phyloP scores from a whole-genome alignment of 768 basidiomycete genomes.

The Boletus sp. region DNA sequence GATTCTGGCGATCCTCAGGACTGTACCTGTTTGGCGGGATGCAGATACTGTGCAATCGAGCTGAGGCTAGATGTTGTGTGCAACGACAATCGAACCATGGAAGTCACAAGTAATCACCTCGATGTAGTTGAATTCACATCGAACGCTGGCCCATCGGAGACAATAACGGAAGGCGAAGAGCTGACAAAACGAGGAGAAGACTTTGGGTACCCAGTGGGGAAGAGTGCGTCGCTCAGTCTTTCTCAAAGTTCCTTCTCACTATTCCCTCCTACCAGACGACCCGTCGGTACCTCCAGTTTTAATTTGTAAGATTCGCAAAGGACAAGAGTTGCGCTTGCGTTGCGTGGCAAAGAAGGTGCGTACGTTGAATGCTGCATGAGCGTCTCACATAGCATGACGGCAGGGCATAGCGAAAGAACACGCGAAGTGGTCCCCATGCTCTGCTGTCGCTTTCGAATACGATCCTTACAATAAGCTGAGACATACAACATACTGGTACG shows the following conservation, averaged over 20 bases:
- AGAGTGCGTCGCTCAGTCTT: constrained; percentile 47
- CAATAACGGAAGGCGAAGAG: constrained; percentile 55
- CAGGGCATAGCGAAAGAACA: constrained; percentile 98
- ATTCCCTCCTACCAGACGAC: constrained; percentile 46
- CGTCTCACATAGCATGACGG: not conserved
- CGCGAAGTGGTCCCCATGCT: constrained; percentile 97
- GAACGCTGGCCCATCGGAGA: constrained; percentile 37
- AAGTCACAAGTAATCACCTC: constrained; percentile 83
- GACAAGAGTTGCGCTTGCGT: constrained; percentile 80
- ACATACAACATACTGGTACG: constrained; percentile 95
- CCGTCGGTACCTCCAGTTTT: constrained; percentile 64
- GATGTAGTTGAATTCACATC: constrained; percentile 49
- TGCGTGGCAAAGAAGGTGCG: constrained; percentile 94
- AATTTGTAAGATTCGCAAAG: constrained; percentile 89
- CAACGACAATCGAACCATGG: constrained; percentile 68
- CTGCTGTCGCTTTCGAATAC: constrained; percentile 94
- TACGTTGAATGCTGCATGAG: not conserved
- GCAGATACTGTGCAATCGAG: constrained; percentile 81
- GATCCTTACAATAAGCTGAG: constrained; percentile 97
- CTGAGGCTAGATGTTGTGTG: constrained; percentile 78
- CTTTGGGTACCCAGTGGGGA: constrained; percentile 84
- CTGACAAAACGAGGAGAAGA: constrained; percentile 65
- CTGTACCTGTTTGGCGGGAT: constrained; percentile 83
- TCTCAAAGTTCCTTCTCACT: constrained; percentile 4
- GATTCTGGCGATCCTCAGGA: constrained; percentile 53